Evolutionary conservation across 306 rosid species (phyloP).

Genomic region (Castanea crenata): DNA sequence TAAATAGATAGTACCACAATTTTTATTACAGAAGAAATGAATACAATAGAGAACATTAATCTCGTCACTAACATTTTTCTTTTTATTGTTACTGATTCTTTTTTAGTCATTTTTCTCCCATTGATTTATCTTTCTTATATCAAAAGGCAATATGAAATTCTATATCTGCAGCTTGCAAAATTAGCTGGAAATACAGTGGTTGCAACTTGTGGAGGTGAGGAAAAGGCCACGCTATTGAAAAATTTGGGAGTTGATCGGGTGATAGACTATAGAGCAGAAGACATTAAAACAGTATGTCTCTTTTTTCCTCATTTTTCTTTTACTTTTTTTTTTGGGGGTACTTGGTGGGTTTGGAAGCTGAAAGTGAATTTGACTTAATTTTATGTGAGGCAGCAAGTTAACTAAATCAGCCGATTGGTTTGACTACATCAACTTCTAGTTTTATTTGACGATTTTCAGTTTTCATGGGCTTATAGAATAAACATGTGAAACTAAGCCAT

Average conservation of each 20-base stretch:
- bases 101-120: constrained; percentile 3
- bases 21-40: not conserved
- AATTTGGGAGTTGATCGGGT: constrained; percentile 90
- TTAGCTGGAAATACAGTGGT: constrained; percentile 84
- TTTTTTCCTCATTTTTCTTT: constrained; percentile 7
- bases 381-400: not conserved
- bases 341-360: constrained; percentile 1
- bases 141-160: constrained; percentile 13
- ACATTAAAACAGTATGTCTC: constrained; percentile 68
- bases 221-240: constrained; percentile 77
- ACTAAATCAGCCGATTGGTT: not conserved
- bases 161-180: constrained; percentile 77
- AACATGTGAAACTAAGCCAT: not conserved
- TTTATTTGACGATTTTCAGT: not conserved
- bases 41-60: not conserved
- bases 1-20: not conserved
- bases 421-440: not conserved
- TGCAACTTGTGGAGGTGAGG: constrained; percentile 93
- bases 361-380: not conserved
- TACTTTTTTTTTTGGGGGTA: not conserved
- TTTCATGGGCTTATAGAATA: not conserved
- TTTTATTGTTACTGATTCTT: not conserved
- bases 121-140: not conserved
- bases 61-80: not conserved
- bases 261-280: constrained; percentile 85